Conservation (phyloP, 768 basidiomycete genomes). For the Mycena crocata region DNA sequence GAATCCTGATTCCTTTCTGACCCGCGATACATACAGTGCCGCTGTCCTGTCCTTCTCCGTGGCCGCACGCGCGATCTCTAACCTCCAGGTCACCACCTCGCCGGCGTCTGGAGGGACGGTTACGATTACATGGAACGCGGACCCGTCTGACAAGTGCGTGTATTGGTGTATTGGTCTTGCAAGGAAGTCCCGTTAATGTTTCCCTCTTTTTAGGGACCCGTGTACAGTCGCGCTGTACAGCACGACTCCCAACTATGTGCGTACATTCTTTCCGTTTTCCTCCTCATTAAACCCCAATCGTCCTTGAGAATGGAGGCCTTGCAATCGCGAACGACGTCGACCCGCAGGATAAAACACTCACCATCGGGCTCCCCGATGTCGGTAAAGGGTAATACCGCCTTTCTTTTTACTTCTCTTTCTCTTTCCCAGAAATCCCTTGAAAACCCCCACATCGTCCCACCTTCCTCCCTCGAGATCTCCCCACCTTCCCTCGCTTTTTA, state of each 20-base stretch:
- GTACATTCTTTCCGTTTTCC: background rate
- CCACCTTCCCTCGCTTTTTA: background rate
- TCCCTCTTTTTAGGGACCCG: background rate
- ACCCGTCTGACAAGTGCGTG: conserved; percentile 10
- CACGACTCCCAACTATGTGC: background rate
- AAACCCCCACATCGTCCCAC: background rate
- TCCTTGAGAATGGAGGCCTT: conserved; percentile 1
- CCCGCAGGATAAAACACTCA: conserved; percentile 9
- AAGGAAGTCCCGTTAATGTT: too few relatives aligned
- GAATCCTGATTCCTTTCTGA: too few relatives aligned
- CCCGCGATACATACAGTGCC: background rate
- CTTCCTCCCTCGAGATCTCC: background rate
- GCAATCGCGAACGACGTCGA: conserved; percentile 16
- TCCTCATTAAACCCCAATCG: background rate
- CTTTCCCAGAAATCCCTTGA: background rate
- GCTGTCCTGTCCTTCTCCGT: conserved; percentile 12
- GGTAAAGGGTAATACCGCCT: conserved; percentile 10
- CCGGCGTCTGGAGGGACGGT: background rate
- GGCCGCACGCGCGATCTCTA: conserved; percentile 7
- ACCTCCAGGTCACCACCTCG: conserved; percentile 5
- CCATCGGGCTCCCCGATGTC: conserved; percentile 3
- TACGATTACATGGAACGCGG: conserved; percentile 19
- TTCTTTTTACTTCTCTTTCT: background rate
- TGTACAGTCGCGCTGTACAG: conserved; percentile 6
- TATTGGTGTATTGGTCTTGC: background rate